A percentile compares a stretch with the other conserved stretches of the same genome.
phyloP scores from a whole-genome alignment of 257 asterid genomes.

The Penstemon eatonii region DNA sequence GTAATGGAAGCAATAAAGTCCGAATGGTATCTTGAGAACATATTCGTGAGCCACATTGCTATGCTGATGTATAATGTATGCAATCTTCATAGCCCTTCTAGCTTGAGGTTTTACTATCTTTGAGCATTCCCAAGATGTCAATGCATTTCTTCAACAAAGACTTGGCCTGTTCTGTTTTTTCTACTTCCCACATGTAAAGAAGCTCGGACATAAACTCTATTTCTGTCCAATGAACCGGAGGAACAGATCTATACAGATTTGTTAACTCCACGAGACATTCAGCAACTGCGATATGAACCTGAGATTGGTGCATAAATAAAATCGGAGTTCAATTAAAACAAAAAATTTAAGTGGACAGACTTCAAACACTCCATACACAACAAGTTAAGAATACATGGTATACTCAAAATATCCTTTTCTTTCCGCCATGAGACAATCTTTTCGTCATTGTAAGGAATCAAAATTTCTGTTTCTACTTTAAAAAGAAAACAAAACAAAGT shows the following conservation, averaged over 20 bases:
- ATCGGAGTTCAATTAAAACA: not conserved
- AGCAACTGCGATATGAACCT: conserved; percentile 87
- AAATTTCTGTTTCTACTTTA: too few relatives aligned
- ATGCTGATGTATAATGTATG: not conserved
- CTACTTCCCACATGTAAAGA: conserved; percentile 53
- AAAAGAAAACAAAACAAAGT: too few relatives aligned
- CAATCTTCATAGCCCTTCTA: conserved; percentile 9
- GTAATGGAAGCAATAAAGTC: not conserved
- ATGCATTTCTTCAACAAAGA: conserved; percentile 65
- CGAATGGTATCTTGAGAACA: too few relatives aligned
- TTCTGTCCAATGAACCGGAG: conserved; percentile 40
- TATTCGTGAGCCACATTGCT: not conserved
- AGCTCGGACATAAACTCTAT: conserved; percentile 55
- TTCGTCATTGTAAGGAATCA: too few relatives aligned
- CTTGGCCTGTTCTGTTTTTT: conserved; percentile 86
- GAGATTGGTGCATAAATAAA: conserved; percentile 27
- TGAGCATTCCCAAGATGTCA: conserved; percentile 45
- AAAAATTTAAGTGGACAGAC: too few relatives aligned
- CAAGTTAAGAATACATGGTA: too few relatives aligned
- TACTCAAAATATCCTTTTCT: too few relatives aligned
- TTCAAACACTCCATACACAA: too few relatives aligned
- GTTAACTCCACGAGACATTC: conserved; percentile 77
- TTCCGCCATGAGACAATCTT: too few relatives aligned
- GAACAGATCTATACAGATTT: conserved; percentile 37
- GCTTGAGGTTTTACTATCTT: conserved; percentile 34